phyloP scores from a whole-genome alignment of 2,329 filamentous ascomycete species.

The Sphaerulina vaccinii region DNA sequence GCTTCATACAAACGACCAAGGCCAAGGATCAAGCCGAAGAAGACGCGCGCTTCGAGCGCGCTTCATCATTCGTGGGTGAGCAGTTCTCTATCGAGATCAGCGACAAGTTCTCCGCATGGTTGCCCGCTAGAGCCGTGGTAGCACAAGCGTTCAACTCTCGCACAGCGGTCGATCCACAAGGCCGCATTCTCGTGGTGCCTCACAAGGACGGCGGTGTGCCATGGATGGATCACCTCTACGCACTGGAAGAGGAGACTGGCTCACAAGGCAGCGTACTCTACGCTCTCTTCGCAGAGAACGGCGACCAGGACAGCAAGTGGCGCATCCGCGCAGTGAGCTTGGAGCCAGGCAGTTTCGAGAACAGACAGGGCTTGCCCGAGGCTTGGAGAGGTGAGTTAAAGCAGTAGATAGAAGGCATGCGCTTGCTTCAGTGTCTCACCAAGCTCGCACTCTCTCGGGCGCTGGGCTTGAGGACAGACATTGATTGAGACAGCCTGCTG shows the following conservation, averaged over 20 bases:
- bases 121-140: conserved; percentile 81
- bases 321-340: conserved; percentile 89
- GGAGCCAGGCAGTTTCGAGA: conserved; percentile 81
- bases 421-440: no score
- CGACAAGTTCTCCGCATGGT: conserved; percentile 74
- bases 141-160: conserved; percentile 71
- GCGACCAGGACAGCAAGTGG: conserved; percentile 77
- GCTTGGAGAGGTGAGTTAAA: conserved; percentile 94
- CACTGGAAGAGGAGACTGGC: conserved; percentile 65
- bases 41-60: conserved; percentile 74
- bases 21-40: conserved; percentile 65
- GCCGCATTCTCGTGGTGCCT: conserved; percentile 75
- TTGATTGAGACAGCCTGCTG: no score
- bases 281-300: conserved; percentile 86
- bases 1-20: conserved; percentile 24
- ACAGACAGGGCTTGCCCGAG: conserved; percentile 86
- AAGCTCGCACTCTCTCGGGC: no score
- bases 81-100: conserved; percentile 81
- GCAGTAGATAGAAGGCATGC: no score
- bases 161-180: conserved; percentile 65
- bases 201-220: conserved; percentile 68
- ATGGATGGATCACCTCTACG: conserved; percentile 96
- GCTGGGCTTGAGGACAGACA: no score
- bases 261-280: conserved; percentile 65
- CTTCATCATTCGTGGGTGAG: conserved; percentile 81